phyloP scores from a whole-genome alignment of 805 yeast species.

The Wickerhamomyces silvicola region DNA sequence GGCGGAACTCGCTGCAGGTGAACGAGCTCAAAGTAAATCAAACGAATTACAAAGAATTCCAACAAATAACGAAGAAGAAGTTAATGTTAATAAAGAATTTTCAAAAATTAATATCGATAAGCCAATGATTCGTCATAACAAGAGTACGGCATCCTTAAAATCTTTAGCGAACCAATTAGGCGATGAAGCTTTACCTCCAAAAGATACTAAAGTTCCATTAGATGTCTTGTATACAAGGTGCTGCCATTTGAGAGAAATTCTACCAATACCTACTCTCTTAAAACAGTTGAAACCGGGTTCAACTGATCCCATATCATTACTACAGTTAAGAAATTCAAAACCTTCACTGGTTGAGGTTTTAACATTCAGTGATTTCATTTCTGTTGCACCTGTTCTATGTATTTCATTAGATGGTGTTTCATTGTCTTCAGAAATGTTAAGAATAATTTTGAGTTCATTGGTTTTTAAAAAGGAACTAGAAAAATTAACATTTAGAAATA shows the following conservation, averaged over 20 bases:
- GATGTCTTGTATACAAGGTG: constrained; percentile 85
- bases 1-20: constrained; percentile 32
- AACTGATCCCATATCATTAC: constrained; percentile 69
- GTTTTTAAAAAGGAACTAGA: constrained; percentile 55
- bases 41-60: constrained; percentile 22
- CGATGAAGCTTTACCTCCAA: constrained; percentile 25
- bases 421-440: constrained; percentile 68
- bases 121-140: constrained; percentile 34
- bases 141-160: constrained; percentile 22
- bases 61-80: constrained; percentile 33
- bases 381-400: constrained; percentile 78
- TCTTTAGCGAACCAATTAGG: constrained; percentile 12
- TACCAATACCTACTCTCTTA: constrained; percentile 86
- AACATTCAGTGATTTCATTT: constrained; percentile 79
- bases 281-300: constrained; percentile 73
- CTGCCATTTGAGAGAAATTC: constrained; percentile 84
- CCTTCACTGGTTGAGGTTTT: constrained; percentile 86
- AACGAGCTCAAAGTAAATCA: constrained; percentile 29
- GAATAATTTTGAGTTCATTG: constrained; percentile 60
- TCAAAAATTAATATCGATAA: constrained; percentile 35
- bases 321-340: constrained; percentile 75
- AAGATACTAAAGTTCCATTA: constrained; percentile 32
- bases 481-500: constrained; percentile 72
- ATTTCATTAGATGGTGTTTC: constrained; percentile 75
- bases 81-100: constrained; percentile 26